Evolutionary conservation across 148 eudicot genomes (phyloP), one percentile per base, ranked within the genome.

Genomic region (Diospyros kaki): DNA sequence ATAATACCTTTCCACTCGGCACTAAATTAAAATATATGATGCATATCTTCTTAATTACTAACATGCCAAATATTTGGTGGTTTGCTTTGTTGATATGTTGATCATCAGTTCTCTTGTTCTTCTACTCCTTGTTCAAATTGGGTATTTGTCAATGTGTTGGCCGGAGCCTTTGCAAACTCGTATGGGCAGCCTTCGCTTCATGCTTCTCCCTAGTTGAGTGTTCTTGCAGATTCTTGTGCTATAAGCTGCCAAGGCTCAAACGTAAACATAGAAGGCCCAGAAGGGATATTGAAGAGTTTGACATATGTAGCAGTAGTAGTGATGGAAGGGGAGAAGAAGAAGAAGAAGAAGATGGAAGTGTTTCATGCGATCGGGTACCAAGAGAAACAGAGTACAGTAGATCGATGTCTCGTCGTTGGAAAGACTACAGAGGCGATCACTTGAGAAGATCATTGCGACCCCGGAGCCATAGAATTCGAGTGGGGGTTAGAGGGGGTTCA

Each of bases 101-200:
- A 48, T 63, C 13, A 79, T 85, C 83, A 85, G 91, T 82, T 59
- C 81, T 87, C 43, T 59, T 83, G 28, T 81, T 84, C 80, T 68
- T 85, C 45, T 77, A 88, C 66, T 75, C 82, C 52, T 28, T 78
- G 48, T 82, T 69, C 79, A 84, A 86, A 69, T 45, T 88, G 83
- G 84, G 89, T 39, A 81, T 88, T 46, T 86, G 76, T 76, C 83
- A 80, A 70, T 85, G 87, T 82, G 65, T 88, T 41, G 74, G 82
- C 51, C 81, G 69, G 53, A 74, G 72, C 40, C 38, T 82, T 8
- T 80, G 75, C 71, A 82, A 79, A 55, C 53, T 58, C 17, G 4
- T 46, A 64, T 83, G 84, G 83, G 79, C 80, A 41, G 82, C 78
- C 60, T 88, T 78, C 50, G 68, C 78, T 28, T 73, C 72, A 2